A percentile compares a stretch with the other conserved stretches of the same genome.
Conservation (phyloP, 1,284 basidiomycete species). For the Fomes fomentarius region DNA sequence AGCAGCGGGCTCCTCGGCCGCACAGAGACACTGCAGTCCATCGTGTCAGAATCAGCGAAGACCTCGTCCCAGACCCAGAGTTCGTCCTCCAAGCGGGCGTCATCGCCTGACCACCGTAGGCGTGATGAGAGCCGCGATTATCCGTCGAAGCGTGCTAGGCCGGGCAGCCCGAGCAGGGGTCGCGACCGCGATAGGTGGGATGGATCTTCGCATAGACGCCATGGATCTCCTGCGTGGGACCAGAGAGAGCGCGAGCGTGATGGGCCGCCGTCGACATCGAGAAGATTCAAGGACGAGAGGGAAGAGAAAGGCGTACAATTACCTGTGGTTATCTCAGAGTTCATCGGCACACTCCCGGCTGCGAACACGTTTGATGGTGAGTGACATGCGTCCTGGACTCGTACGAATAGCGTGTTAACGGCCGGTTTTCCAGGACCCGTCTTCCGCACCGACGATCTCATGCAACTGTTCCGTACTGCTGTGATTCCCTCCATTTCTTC, state of each 20-base stretch:
- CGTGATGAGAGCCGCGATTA: constrained; percentile 48
- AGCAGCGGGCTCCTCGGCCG: constrained; percentile 42
- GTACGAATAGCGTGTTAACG: not conserved
- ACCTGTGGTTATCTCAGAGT: constrained; percentile 79
- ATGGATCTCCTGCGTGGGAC: constrained; percentile 54
- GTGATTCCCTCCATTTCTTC: constrained; percentile 68
- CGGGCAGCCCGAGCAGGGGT: constrained; percentile 53
- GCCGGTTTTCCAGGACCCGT: constrained; percentile 66
- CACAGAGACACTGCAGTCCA: constrained; percentile 51
- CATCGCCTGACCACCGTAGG: constrained; percentile 53
- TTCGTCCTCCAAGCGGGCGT: constrained; percentile 42
- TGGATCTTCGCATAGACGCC: constrained; percentile 46
- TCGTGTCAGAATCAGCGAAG: constrained; percentile 33
- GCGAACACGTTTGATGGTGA: constrained; percentile 80
- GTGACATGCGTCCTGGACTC: constrained; percentile 34
- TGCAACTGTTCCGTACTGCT: constrained; percentile 78
- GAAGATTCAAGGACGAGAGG: constrained; percentile 49
- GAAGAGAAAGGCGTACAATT: constrained; percentile 58
- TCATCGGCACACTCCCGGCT: constrained; percentile 78
- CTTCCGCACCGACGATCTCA: constrained; percentile 85
- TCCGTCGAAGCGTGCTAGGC: constrained; percentile 56
- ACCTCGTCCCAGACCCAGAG: constrained; percentile 20
- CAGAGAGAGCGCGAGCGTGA: constrained; percentile 44
- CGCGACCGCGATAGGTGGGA: constrained; percentile 48
- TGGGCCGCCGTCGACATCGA: constrained; percentile 43